phyloP scores from a whole-genome alignment of 768 basidiomycete genomes.

The Amanita phalloides region DNA sequence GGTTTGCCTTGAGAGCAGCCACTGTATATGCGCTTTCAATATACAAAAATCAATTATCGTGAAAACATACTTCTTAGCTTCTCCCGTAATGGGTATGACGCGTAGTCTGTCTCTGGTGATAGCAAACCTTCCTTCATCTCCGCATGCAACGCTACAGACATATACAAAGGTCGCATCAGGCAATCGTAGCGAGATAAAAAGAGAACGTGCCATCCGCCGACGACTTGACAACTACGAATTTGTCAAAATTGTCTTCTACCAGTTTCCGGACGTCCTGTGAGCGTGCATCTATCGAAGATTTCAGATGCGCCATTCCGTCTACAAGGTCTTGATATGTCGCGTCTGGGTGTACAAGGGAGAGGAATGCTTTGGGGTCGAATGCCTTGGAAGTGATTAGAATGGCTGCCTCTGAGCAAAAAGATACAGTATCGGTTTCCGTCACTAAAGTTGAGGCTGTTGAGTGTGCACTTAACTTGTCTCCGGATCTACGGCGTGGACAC shows the following conservation, averaged over 20 bases:
- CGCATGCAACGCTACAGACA: conserved; percentile 59
- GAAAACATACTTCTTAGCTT: conserved; percentile 66
- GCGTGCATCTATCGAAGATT: conserved; percentile 75
- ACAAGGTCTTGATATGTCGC: conserved; percentile 91
- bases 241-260: conserved; percentile 96
- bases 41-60: neutral
- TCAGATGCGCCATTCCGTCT: conserved; percentile 62
- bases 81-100: conserved; percentile 70
- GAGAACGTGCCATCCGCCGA: conserved; percentile 74
- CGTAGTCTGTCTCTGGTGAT: conserved; percentile 67
- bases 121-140: conserved; percentile 92
- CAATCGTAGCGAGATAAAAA: neutral
- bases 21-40: conserved; percentile 30
- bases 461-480: conserved; percentile 47
- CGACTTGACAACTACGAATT: conserved; percentile 95
- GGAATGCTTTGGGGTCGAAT: conserved; percentile 91
- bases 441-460: conserved; percentile 15
- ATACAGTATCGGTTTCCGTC: conserved; percentile 5
- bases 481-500: conserved; percentile 58
- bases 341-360: conserved; percentile 87
- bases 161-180: conserved; percentile 4
- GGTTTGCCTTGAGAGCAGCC: conserved; percentile 87
- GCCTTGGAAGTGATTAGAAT: conserved; percentile 86
- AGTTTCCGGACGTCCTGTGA: conserved; percentile 92
- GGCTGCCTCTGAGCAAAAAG: conserved; percentile 46